Conservation (phyloP, 1,284 basidiomycete genomes). For the Tilletia caries region DNA sequence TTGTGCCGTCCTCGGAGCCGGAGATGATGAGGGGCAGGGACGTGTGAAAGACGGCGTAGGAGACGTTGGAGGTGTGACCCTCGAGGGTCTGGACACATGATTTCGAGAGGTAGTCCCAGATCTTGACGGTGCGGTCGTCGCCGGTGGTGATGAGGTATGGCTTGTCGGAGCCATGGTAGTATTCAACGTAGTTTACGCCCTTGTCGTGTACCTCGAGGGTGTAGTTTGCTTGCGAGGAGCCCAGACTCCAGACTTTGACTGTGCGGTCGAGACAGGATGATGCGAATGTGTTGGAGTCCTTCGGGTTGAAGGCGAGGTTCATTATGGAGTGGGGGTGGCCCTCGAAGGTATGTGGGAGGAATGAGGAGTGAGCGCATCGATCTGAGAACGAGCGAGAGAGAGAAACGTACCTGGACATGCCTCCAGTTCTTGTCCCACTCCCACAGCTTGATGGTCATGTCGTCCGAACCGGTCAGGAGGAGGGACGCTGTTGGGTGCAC, state of each 20-base stretch:
- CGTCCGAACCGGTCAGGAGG: slow-evolving; percentile 92
- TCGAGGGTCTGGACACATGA: too few species aligned
- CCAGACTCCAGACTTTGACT: slow-evolving; percentile 53
- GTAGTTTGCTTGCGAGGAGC: slow-evolving; percentile 68
- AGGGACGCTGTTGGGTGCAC: slow-evolving; percentile 90
- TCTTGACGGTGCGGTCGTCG: too few species aligned
- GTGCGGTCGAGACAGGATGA: slow-evolving; percentile 52
- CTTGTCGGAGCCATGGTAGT: slow-evolving; percentile 95
- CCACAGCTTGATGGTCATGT: slow-evolving; percentile 99
- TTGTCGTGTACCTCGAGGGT: slow-evolving; percentile 98
- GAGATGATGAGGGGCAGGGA: too few species aligned
- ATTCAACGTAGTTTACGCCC: slow-evolving; percentile 98
- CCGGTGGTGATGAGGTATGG: slow-evolving; percentile 94
- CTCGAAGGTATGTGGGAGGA: slow-evolving; percentile 72
- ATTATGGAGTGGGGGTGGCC: slow-evolving; percentile 99
- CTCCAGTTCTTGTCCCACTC: slow-evolving; percentile 99
- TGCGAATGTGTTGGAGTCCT: slow-evolving; percentile 66
- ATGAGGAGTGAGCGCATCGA: slow-evolving; percentile 67
- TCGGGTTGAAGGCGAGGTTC: slow-evolving; percentile 96
- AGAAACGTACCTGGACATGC: slow-evolving; percentile 73
- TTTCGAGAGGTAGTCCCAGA: too few species aligned
- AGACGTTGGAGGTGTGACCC: too few species aligned
- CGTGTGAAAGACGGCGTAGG: too few species aligned
- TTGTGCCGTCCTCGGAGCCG: too few species aligned
- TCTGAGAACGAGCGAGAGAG: background rate